Conservation (phyloP, 192 early-diverging fungal genomes). For the Linderina pennispora region DNA sequence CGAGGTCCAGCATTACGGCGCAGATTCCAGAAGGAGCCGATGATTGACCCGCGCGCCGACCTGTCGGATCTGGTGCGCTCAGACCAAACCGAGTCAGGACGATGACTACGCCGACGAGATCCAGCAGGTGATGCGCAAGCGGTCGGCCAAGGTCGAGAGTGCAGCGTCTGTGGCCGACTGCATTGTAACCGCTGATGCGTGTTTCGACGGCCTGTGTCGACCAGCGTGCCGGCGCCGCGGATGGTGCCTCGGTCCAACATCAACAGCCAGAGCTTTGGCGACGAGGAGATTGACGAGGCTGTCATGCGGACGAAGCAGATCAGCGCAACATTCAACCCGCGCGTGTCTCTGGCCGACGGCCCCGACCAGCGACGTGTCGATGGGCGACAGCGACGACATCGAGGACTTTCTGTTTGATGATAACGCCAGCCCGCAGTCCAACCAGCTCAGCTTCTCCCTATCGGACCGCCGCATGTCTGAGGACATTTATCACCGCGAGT, state of each 20-base stretch:
- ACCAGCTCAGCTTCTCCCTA: neutral
- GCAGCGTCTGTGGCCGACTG: slow-evolving; percentile 3
- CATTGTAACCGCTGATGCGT: slow-evolving; percentile 28
- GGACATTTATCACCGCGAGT: neutral
- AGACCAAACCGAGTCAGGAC: too few relatives aligned
- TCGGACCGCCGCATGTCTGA: neutral
- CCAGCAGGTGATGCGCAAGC: slow-evolving; percentile 1
- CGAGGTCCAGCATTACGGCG: slow-evolving; percentile 23
- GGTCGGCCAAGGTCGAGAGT: neutral
- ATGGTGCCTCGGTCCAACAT: slow-evolving; percentile 10
- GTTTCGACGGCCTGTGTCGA: slow-evolving; percentile 30
- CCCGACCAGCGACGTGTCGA: too few relatives aligned
- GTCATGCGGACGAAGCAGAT: neutral
- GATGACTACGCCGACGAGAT: neutral
- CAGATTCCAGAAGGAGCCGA: slow-evolving; percentile 26
- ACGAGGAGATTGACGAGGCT: neutral
- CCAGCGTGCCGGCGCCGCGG: slow-evolving; percentile 26
- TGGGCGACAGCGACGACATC: too few relatives aligned
- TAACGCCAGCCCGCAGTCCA: neutral
- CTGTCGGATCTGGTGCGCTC: slow-evolving; percentile 16
- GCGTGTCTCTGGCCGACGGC: too few relatives aligned
- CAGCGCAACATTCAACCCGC: neutral
- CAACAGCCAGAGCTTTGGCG: neutral
- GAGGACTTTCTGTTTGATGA: too few relatives aligned
- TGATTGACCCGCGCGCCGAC: slow-evolving; percentile 31